Base-by-base conservation (phyloP, 2,329 filamentous ascomycete species). In the Aspergillus ochraceus region DNA sequence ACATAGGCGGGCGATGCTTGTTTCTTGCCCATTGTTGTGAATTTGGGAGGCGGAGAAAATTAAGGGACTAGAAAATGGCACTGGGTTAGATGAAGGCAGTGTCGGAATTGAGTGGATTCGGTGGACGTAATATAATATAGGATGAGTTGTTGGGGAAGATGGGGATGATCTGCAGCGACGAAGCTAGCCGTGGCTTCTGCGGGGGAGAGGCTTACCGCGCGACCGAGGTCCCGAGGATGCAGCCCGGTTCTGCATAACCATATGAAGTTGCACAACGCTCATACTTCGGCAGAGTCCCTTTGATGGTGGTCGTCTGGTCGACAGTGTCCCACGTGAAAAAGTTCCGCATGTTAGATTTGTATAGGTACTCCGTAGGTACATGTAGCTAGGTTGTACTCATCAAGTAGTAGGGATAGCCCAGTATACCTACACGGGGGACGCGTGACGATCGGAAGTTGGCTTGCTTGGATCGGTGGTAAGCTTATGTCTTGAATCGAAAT, bases 1-100 rank as follows among this genome's bases (percentile, higher is more conserved):
- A 98, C 91, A 83, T 98, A 98, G 83, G 84, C 83, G 68, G 84
- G 83, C 64, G 81, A 78, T 57, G 74, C 72, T 71, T 76, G 67
- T 66, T 83, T 83, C 67, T 81, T 80, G 65, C 76, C 79, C 83
- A 85, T 85, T 62, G 54, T 81, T 71, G 50, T 52, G 9, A 4
- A 12, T 47, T 14, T 22, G 54, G 22, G 17, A 54, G 30, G 52
- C 36, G 51, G 49, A 55, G 39, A 50, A 49, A 4, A 19, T 58
- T 6, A 19, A 58, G 9, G 50, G 52, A 26, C 32, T 36, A 50
- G 24, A n/a, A 60, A 8, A 26, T n/a, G n/a, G n/a, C n/a, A n/a
- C n/a, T n/a, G n/a, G n/a, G n/a, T n/a, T n/a, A n/a, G 11, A 12
- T 17, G 32, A 36, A 36, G 32, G 20, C 24, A 26, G 26, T 51